Base-by-base conservation (phyloP, 495 filamentous ascomycete species). In the Lasiosphaeria miniovina region DNA sequence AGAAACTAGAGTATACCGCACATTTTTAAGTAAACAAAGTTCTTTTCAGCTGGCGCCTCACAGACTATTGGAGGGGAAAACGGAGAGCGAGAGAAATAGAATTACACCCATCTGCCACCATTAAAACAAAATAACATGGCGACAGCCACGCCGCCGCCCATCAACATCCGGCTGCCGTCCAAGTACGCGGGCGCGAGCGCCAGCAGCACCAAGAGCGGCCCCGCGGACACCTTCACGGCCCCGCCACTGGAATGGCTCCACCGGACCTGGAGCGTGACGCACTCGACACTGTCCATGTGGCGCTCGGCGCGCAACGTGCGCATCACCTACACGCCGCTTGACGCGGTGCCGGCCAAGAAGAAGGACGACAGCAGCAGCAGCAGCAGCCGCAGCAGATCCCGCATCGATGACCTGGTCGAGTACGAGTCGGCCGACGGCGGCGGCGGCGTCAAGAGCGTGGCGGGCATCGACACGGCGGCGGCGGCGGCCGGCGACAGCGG, bases 221-320 rank as follows among this genome's bases (percentile, higher is more conserved):
- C 67, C 10, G 55, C 52, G 31, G 9, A 49, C 15, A 11, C 75
- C 38, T 79, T 79, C 72, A 65, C 62, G n/a, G 61, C 81, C 0
- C 87, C 87, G 9, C 66, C 81, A 24, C 78, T 83, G 54, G 63
- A 74, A 46, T 90, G 81, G 76, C 82, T 93, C 54, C 65, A 72
- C 40, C 79, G 86, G 32, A 88, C 85, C 54, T 93, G 89, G 90
- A 75, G 84, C 66, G 87, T 93, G 31, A 88, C 86, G 14, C 85
- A 89, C 75, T 88, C 86, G 10, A 91, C 86, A 36, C 84, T 94
- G 3, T 81, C 83, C 24, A 88, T 92, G 80, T 92, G 90, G 90
- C 77, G 80, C 55, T 74, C 74, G 36, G 81, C 83, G 45, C 84
- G 83, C 66, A 91, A 93, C 72, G 88, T 92, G 52, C 79, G 80